A percentile compares a stretch with the other conserved stretches of the same genome.
These are phyloP conservation scores for Irpex rosettiformis DNA, from an alignment of 1,284 basidiomycete species.

Conservation along the genomic window DNA sequence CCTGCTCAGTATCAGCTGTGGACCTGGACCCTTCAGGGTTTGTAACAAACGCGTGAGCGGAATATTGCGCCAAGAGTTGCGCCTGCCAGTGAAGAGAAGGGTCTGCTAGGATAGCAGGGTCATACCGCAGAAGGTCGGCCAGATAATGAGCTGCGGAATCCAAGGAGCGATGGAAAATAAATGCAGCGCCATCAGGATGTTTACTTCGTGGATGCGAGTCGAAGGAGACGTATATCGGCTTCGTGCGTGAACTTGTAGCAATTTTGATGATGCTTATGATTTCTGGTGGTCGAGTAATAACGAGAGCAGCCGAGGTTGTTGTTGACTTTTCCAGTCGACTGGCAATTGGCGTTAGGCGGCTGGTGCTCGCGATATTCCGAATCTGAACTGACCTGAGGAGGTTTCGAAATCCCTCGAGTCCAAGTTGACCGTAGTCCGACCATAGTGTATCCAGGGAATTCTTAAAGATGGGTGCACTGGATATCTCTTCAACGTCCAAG, in stretches of 20 bases:
- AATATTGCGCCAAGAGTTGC: slow-evolving; percentile 56
- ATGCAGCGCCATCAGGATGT: slow-evolving; percentile 55
- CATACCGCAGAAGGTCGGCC: slow-evolving; percentile 44
- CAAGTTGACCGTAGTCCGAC: slow-evolving; percentile 38
- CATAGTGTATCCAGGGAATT: slow-evolving; percentile 35
- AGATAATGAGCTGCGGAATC: slow-evolving; percentile 42
- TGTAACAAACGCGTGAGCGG: slow-evolving; percentile 49
- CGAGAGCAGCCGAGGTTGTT: slow-evolving; percentile 35
- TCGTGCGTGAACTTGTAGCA: slow-evolving; percentile 18
- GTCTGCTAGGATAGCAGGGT: slow-evolving; percentile 40
- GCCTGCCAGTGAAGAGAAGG: slow-evolving; percentile 56
- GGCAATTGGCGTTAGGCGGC: not conserved
- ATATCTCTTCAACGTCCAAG: slow-evolving; percentile 51
- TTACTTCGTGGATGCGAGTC: slow-evolving; percentile 56
- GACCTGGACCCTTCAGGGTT: not conserved
- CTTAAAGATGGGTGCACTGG: slow-evolving; percentile 31
- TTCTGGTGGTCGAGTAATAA: slow-evolving; percentile 70
- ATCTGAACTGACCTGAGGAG: slow-evolving; percentile 40
- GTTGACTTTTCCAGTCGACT: slow-evolving; percentile 30
- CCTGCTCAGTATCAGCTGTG: not conserved
- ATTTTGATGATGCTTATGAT: slow-evolving; percentile 57
- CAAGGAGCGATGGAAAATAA: slow-evolving; percentile 45
- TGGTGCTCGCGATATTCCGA: not conserved
- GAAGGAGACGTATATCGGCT: slow-evolving; percentile 47
- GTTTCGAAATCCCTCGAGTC: slow-evolving; percentile 35